Base-by-base conservation (phyloP, 805 yeast species). In the Scheffersomyces spartinae region DNA sequence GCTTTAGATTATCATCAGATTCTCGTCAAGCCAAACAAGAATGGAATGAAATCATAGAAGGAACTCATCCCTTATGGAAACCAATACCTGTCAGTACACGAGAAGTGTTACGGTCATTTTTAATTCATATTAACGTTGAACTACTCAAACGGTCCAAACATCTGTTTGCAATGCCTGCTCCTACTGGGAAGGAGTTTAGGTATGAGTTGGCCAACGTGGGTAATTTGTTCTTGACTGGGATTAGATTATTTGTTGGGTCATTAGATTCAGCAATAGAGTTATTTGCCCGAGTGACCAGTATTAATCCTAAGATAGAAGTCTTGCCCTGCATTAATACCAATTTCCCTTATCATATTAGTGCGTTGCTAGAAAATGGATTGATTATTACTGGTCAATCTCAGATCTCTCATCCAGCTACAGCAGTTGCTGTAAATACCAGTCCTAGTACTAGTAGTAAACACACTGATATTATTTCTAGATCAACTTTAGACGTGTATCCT, bases 331-430 rank as follows among this genome's bases (percentile, higher is more conserved):
- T 85, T 20, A 83, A 80, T 42, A 80, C 94, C 6, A 82, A 78
- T 39, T 81, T 80, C 53, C 74, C 86, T 9, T 82, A 83, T 36
- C 94, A 85, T 41, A 84, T 86, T 15, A 74, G 88, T 25, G 95
- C 95, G 0, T 38, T 67, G 15, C 56, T 86, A 22, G 54, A 56
- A 17, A 69, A 82, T 47, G 94, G 93, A 3, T 58, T 66, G 4
- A 59, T 78, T 2, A 75, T 86, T 18, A 78, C 86, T 0, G 97
- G 97, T 8, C 97, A 86, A 47, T 77, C 88, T 3, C 94, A 85
- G 43, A 86, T 86, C 7, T 83, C 95, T 2, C 97, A 86, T 50
- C 97, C 97, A 1, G 53, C 65, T 10, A n/a, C n/a, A n/a, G n/a
- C n/a, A n/a, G n/a, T n/a, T n/a, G n/a, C n/a, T n/a, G n/a, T n/a